Evolutionary conservation across 2,329 filamentous ascomycete species (phyloP).

Genomic region (Zymoseptoria crescenta): DNA sequence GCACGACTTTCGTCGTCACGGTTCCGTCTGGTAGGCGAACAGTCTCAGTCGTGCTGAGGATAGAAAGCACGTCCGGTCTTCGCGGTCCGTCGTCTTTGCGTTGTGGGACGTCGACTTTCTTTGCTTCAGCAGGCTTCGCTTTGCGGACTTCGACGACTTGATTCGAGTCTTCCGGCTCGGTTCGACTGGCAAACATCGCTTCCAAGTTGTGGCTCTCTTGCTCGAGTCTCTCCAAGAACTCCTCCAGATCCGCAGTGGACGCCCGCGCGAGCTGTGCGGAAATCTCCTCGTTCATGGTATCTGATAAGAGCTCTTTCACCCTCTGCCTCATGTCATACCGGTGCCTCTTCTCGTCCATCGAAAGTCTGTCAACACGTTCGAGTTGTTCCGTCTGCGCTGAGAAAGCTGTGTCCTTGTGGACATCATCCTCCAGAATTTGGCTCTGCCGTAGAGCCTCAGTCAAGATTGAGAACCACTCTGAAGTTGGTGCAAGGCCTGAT

Average conservation of each 20-base stretch:
- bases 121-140: too few species aligned
- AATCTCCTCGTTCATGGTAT: neutral
- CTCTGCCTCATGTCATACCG: constrained; percentile 1
- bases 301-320: neutral
- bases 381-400: neutral
- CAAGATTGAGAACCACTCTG: constrained; percentile 1
- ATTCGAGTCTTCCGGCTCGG: neutral
- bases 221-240: constrained; percentile 3
- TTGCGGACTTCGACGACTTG: neutral
- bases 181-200: neutral
- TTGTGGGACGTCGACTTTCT: neutral
- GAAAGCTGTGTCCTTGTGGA: neutral
- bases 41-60: constrained; percentile 50
- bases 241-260: constrained; percentile 5
- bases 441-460: constrained; percentile 5
- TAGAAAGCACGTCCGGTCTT: constrained; percentile 42
- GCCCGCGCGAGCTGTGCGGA: neutral
- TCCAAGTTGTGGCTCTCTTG: constrained; percentile 9
- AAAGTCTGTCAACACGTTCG: neutral
- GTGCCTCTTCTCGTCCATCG: neutral
- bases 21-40: constrained; percentile 50
- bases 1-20: constrained; percentile 48
- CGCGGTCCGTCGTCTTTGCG: constrained; percentile 1
- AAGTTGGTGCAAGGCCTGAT: neutral
- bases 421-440: constrained; percentile 5